These are phyloP conservation scores for Hymenoscyphus occultus DNA, from an alignment of 2,329 filamentous ascomycete species.

Conservation along the genomic window DNA sequence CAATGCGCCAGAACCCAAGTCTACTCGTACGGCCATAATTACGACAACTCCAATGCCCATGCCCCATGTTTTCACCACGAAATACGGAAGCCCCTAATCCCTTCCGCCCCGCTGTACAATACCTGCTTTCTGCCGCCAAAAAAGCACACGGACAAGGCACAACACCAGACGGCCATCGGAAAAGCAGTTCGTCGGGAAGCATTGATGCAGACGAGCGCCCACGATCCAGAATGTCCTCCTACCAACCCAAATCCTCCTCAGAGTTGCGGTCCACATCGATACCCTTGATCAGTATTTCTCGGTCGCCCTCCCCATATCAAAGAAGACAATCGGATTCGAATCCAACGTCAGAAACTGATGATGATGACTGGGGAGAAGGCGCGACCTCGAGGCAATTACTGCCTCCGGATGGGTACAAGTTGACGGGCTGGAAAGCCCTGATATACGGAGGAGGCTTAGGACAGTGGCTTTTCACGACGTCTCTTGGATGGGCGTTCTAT, in stretches of 20 bases:
- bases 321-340: conserved; percentile 42
- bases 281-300: conserved; percentile 45
- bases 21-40: too few relatives aligned
- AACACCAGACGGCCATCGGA: conserved; percentile 25
- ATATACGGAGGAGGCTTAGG: conserved; percentile 45
- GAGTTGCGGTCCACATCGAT: conserved; percentile 40
- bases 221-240: conserved; percentile 28
- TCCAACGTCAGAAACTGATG: conserved; percentile 44
- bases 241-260: conserved; percentile 24
- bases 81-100: conserved; percentile 35
- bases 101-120: conserved; percentile 40
- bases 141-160: conserved; percentile 2
- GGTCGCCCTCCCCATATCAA: conserved; percentile 45
- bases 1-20: too few relatives aligned
- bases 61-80: conserved; percentile 32
- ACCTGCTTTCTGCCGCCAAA: conserved; percentile 32
- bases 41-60: conserved; percentile 7
- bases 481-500: conserved; percentile 47
- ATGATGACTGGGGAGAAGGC: conserved; percentile 41
- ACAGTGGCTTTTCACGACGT: conserved; percentile 46
- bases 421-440: conserved; percentile 36
- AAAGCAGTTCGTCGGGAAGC: conserved; percentile 29
- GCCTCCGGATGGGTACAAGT: conserved; percentile 28
- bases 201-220: conserved; percentile 28
- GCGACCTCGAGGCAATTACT: conserved; percentile 37